Conservation (phyloP, 1,284 basidiomycete genomes). For the Moesziomyces sp. region DNA sequence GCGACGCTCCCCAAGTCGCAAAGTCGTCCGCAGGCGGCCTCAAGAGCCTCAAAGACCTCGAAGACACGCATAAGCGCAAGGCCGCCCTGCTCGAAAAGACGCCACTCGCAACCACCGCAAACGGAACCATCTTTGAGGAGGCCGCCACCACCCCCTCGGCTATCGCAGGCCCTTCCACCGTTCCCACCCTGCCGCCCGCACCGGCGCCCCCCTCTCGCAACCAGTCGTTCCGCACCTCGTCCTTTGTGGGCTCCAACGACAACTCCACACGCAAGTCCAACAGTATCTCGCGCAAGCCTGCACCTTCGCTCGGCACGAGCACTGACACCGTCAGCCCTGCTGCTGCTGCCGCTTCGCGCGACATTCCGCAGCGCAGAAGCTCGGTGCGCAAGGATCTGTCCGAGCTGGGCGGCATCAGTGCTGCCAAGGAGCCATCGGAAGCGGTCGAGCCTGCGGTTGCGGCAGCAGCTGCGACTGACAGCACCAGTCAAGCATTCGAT, state of each 20-base stretch:
- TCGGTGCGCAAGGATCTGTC: conserved; percentile 34
- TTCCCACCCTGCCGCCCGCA: conserved; percentile 19
- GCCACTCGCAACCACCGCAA: conserved; percentile 19
- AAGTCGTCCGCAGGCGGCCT: conserved; percentile 34
- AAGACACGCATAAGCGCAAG: conserved; percentile 56
- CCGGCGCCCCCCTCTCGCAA: conserved; percentile 38
- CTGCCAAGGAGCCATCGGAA: not conserved
- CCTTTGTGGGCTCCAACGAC: conserved; percentile 27
- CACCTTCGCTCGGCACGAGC: conserved; percentile 10
- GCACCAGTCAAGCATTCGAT: not conserved
- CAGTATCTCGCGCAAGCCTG: conserved; percentile 33
- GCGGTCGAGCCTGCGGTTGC: not conserved
- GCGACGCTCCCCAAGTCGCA: conserved; percentile 12
- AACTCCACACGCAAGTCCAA: conserved; percentile 9
- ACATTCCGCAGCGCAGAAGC: conserved; percentile 42
- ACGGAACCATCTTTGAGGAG: conserved; percentile 48
- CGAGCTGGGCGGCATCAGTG: not conserved
- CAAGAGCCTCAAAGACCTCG: conserved; percentile 54
- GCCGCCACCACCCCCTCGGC: conserved; percentile 18
- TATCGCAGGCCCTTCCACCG: conserved; percentile 2
- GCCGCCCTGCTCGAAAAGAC: conserved; percentile 29
- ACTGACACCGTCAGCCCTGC: not conserved
- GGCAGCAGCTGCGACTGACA: not conserved
- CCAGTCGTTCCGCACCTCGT: conserved; percentile 45
- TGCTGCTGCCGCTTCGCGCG: conserved; percentile 12